Conservation (phyloP, 164 flowering plant genomes). For the Nelumbo lutea region DNA sequence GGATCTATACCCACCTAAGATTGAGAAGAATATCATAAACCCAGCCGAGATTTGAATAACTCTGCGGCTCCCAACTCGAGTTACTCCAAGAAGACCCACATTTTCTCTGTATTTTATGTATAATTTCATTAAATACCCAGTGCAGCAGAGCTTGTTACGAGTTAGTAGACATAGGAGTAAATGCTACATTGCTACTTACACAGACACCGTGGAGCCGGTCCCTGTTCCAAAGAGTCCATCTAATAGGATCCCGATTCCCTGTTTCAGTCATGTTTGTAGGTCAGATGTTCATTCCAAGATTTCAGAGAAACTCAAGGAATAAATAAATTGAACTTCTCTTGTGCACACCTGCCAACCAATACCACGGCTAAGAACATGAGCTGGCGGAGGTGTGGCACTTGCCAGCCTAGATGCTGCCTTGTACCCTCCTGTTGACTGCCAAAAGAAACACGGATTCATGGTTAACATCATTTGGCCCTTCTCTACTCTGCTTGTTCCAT, state of each 20-base stretch:
- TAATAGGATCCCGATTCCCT: conserved; percentile 86
- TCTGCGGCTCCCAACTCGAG: conserved; percentile 96
- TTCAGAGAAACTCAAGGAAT: too few relatives aligned
- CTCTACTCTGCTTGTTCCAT: neutral
- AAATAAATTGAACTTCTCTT: too few relatives aligned
- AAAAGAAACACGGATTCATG: conserved; percentile 3
- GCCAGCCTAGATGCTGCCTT: conserved; percentile 95
- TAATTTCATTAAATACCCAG: neutral
- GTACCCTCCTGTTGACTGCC: conserved; percentile 96
- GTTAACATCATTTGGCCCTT: neutral
- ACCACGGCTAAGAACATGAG: conserved; percentile 98
- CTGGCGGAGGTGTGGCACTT: conserved; percentile 98
- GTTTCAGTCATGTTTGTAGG: neutral
- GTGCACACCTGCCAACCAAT: conserved; percentile 90
- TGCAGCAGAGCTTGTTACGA: neutral
- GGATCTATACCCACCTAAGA: conserved; percentile 49
- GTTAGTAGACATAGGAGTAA: neutral
- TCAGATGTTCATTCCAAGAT: too few relatives aligned
- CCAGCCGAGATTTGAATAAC: conserved; percentile 99
- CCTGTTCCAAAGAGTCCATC: conserved; percentile 87
- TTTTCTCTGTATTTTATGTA: conserved; percentile 59
- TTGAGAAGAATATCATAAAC: conserved; percentile 97
- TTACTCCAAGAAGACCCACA: conserved; percentile 90
- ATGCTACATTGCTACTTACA: conserved; percentile 43
- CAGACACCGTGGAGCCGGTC: conserved; percentile 86